Evolutionary conservation across 371 early-diverging fungal species (phyloP).

Genomic region (Dinochytrium kinnereticum): DNA sequence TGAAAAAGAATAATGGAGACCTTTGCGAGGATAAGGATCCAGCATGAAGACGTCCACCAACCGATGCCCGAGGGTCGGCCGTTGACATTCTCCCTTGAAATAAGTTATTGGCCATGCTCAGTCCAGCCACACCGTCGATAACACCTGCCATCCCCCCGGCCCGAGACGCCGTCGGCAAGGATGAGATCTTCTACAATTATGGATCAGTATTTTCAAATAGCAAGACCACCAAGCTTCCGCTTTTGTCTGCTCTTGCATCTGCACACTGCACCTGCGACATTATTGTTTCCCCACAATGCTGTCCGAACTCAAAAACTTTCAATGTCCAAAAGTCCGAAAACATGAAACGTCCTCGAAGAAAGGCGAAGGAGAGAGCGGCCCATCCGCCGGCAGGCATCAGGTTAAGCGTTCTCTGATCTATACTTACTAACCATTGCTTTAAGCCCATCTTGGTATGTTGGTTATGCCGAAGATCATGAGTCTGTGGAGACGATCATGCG

Average conservation of each 20-base stretch:
- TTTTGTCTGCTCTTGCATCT: too few species aligned
- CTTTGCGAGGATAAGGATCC: constrained; percentile 2
- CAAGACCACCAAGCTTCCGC: too few species aligned
- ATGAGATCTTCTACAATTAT: not conserved
- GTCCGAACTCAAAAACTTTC: too few species aligned
- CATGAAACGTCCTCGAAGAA: not conserved
- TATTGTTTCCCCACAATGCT: too few species aligned
- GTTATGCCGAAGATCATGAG: constrained; percentile 94
- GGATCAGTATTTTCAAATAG: not conserved
- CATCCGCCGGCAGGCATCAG: not conserved
- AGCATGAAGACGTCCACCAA: not conserved
- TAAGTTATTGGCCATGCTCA: not conserved
- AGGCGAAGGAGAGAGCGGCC: not conserved
- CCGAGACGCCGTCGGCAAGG: not conserved
- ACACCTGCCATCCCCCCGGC: not conserved
- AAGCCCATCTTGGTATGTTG: constrained; percentile 72
- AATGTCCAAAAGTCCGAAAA: too few species aligned
- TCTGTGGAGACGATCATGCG: constrained; percentile 95
- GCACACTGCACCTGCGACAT: too few species aligned
- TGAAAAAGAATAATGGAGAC: not conserved
- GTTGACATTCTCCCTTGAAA: not conserved
- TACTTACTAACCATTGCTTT: not conserved
- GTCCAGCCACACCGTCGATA: not conserved
- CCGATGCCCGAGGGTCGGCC: constrained; percentile 1
- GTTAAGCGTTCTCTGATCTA: not conserved